phyloP scores from a whole-genome alignment of 192 early-diverging fungal species.

The Coemansia sp. region DNA sequence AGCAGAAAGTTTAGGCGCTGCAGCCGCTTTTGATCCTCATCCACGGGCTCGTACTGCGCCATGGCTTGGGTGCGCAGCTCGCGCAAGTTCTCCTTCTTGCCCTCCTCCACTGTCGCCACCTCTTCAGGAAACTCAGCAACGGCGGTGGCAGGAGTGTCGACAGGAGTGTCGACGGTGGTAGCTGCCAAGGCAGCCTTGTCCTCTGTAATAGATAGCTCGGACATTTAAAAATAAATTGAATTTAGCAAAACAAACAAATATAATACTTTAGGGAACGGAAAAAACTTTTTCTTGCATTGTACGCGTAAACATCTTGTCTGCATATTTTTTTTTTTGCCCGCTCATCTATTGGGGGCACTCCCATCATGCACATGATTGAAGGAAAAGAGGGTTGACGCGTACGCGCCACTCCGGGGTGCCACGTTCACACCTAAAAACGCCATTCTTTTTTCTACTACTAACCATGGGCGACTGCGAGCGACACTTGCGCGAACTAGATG shows the following conservation, averaged over 20 bases:
- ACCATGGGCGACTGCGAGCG: not conserved
- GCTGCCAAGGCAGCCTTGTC: not conserved
- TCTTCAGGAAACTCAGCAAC: not conserved
- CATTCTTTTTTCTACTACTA: not conserved
- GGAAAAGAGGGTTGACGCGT: not conserved
- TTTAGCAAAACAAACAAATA: not conserved
- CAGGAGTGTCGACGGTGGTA: not conserved
- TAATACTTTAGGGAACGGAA: not conserved
- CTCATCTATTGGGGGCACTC: not conserved
- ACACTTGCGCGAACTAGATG: slow-evolving; percentile 15
- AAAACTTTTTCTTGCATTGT: not conserved
- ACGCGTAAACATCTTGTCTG: not conserved
- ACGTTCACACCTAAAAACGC: not conserved
- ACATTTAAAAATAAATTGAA: not conserved
- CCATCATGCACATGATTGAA: not conserved
- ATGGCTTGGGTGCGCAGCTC: slow-evolving; percentile 58
- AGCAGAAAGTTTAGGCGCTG: slow-evolving; percentile 78
- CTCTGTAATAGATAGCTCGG: not conserved
- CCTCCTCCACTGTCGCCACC: slow-evolving; percentile 1
- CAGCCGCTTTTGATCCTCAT: slow-evolving; percentile 61
- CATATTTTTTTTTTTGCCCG: not conserved
- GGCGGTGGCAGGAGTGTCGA: not conserved
- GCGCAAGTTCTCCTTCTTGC: slow-evolving; percentile 22
- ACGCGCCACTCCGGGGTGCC: not conserved
- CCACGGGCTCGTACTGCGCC: slow-evolving; percentile 59